These are phyloP conservation scores for Flaveria linearis DNA, from an alignment of 129 eudicot genomes.

Conservation along the genomic window DNA sequence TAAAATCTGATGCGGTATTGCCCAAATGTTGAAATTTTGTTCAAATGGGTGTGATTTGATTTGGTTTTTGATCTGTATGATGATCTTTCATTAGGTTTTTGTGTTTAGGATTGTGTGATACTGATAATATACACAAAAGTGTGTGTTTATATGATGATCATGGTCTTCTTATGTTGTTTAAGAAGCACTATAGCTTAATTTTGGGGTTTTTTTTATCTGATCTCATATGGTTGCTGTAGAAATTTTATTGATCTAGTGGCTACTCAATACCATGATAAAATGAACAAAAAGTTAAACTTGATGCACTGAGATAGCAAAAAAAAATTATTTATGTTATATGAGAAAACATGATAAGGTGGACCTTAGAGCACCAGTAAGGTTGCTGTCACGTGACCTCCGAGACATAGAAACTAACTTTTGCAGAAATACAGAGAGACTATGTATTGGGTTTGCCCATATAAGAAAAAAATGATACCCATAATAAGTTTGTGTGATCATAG, in stretches of 20 bases:
- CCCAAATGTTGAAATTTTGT: conserved; percentile 18
- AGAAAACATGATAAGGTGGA: no score
- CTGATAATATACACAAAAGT: neutral
- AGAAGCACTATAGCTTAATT: neutral
- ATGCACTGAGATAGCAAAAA: neutral
- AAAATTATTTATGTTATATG: neutral
- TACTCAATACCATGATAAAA: neutral
- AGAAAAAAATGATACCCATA: neutral
- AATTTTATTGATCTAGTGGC: conserved; percentile 12
- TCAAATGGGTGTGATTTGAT: conserved; percentile 24
- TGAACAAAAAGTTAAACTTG: neutral
- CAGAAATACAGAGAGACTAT: no score
- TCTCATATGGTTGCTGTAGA: conserved; percentile 4
- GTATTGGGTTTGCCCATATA: no score
- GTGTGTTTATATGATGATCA: neutral
- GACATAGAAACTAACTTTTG: no score
- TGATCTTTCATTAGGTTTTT: conserved; percentile 12
- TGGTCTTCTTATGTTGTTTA: conserved; percentile 18
- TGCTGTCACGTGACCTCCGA: no score
- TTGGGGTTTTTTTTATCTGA: neutral
- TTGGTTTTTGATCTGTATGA: conserved; percentile 19
- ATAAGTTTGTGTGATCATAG: neutral
- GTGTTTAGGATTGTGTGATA: conserved; percentile 2
- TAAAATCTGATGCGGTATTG: conserved; percentile 10
- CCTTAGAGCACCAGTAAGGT: no score